Conservation (phyloP, 2,329 filamentous ascomycete species). For the Paraconiothyrium sp. region DNA sequence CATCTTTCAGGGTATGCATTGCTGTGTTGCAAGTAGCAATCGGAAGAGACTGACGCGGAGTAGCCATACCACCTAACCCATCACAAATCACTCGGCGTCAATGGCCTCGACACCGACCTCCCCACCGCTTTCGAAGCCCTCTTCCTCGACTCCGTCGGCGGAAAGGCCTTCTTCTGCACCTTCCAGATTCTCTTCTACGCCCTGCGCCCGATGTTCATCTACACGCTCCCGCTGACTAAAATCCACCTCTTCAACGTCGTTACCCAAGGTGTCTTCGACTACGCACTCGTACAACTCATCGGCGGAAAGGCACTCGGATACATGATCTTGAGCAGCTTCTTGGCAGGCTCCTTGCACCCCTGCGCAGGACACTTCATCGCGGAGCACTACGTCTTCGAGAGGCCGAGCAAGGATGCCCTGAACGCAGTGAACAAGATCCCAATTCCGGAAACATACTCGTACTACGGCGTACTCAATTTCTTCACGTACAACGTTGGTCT, state of each 20-base stretch:
- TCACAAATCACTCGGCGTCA: constrained; percentile 97
- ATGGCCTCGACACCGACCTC: constrained; percentile 94
- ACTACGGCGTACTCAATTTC: constrained; percentile 92
- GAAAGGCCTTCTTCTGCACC: constrained; percentile 98
- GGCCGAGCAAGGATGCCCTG: constrained; percentile 62
- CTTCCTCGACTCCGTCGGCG: constrained; percentile 92
- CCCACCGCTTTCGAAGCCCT: constrained; percentile 91
- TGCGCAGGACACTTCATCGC: constrained; percentile 98
- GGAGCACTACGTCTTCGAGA: constrained; percentile 74
- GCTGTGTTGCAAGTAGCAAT: background rate
- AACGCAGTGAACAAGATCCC: constrained; percentile 61
- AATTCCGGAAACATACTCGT: constrained; percentile 93
- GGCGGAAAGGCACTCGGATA: constrained; percentile 77
- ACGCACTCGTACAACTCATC: constrained; percentile 68
- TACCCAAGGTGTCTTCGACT: constrained; percentile 82
- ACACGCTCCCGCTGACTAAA: constrained; percentile 84
- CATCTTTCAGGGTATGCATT: constrained; percentile 80
- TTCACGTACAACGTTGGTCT: constrained; percentile 97
- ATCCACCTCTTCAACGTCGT: constrained; percentile 85
- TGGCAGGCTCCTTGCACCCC: constrained; percentile 92
- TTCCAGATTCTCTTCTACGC: constrained; percentile 99
- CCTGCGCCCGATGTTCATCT: constrained; percentile 92
- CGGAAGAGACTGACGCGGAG: constrained; percentile 27
- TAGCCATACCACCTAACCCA: constrained; percentile 97
- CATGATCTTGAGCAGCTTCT: constrained; percentile 87